These are phyloP conservation scores for Alternaria atra DNA, from an alignment of 2,329 filamentous ascomycete genomes.

Conservation along the genomic window DNA sequence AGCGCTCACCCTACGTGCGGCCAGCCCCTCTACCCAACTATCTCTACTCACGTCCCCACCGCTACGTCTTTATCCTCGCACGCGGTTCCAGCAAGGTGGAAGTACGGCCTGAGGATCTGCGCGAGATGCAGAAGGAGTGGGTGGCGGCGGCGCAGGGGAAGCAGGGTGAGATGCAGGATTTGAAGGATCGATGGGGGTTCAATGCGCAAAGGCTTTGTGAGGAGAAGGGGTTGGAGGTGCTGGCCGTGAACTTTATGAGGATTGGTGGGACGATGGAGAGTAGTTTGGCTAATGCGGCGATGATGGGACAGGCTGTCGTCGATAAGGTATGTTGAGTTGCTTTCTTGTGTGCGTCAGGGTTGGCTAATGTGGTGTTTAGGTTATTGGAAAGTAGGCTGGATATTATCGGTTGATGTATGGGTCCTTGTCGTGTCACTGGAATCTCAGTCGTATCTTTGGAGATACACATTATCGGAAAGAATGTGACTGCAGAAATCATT, in stretches of 20 bases:
- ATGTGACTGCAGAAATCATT: no score
- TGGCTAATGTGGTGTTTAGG: constrained; percentile 36
- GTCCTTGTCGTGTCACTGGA: neutral
- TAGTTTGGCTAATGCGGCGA: constrained; percentile 19
- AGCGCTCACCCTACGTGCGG: constrained; percentile 28
- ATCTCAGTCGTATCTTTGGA: no score
- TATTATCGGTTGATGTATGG: constrained; percentile 21
- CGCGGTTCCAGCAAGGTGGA: constrained; percentile 7
- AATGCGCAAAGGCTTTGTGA: constrained; percentile 30
- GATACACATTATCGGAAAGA: no score
- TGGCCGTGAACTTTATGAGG: constrained; percentile 30
- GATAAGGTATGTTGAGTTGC: constrained; percentile 23
- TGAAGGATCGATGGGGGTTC: constrained; percentile 37
- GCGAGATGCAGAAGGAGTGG: constrained; percentile 28
- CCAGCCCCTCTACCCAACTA: constrained; percentile 32
- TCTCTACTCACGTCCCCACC: constrained; percentile 23
- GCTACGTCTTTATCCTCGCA: constrained; percentile 33
- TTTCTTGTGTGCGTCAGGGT: fast-evolving
- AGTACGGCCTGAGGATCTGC: constrained; percentile 28
- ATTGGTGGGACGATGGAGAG: constrained; percentile 30
- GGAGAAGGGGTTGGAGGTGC: constrained; percentile 27
- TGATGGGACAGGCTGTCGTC: constrained; percentile 28
- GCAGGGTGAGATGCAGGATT: constrained; percentile 29
- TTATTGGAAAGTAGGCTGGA: constrained; percentile 49
- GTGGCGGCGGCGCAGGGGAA: constrained; percentile 25